Percentiles rank a stretch among this genome's conserved stretches.
These are phyloP conservation scores for Pisolithus tinctorius DNA, from an alignment of 768 basidiomycete species.

Conservation along the genomic window DNA sequence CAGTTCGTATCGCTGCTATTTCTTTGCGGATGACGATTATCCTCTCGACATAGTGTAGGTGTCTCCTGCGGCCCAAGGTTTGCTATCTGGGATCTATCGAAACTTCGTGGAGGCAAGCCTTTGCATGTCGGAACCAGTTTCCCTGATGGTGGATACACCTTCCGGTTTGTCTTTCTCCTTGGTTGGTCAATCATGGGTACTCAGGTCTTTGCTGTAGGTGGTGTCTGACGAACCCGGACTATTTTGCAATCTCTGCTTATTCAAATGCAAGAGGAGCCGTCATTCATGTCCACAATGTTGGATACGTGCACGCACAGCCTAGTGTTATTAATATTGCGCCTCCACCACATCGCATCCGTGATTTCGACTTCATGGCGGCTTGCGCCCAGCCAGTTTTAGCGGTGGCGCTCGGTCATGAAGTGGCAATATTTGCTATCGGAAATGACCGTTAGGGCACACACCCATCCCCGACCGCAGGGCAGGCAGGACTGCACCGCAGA, in stretches of 20 bases:
- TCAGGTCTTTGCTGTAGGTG: conserved; percentile 42
- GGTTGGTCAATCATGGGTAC: neutral
- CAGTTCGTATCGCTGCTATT: conserved; percentile 6
- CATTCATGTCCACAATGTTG: conserved; percentile 63
- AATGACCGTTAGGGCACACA: conserved; percentile 35
- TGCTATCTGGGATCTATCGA: conserved; percentile 70
- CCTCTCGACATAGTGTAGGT: conserved; percentile 48
- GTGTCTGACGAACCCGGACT: conserved; percentile 70
- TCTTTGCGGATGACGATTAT: neutral
- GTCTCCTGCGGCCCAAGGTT: conserved; percentile 68
- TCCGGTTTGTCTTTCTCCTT: conserved; percentile 44
- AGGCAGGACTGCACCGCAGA: too few species aligned
- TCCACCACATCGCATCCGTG: conserved; percentile 58
- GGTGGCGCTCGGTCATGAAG: conserved; percentile 53
- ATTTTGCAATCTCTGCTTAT: conserved; percentile 69
- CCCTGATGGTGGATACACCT: conserved; percentile 58
- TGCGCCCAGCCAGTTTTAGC: conserved; percentile 61
- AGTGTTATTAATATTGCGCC: conserved; percentile 50
- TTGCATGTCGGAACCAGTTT: conserved; percentile 54
- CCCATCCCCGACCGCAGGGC: conserved; percentile 7
- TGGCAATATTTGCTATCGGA: conserved; percentile 59
- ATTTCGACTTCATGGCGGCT: conserved; percentile 70
- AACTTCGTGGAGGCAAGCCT: conserved; percentile 70
- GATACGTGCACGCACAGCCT: conserved; percentile 59
- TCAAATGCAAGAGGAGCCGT: conserved; percentile 55